Percentiles rank a stretch among this genome's conserved stretches.
Conservation (phyloP, 306 rosid species). For the Fragaria nilgerrensis region DNA sequence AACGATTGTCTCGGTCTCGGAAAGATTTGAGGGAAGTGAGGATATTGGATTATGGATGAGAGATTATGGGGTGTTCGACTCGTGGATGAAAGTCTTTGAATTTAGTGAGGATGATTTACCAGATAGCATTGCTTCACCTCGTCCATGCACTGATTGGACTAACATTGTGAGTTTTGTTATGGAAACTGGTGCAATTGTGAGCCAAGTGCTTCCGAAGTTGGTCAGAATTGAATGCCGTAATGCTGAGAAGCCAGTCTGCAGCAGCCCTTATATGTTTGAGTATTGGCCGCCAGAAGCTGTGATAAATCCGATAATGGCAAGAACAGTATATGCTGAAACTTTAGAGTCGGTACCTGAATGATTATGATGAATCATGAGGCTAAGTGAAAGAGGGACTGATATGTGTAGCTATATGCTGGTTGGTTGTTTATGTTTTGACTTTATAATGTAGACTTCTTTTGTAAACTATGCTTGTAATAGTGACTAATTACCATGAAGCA, state of each 20-base stretch:
- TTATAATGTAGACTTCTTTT: too few relatives aligned
- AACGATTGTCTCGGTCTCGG: too few relatives aligned
- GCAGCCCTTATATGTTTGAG: not conserved
- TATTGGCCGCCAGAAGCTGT: too few relatives aligned
- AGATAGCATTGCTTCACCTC: not conserved
- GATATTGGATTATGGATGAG: not conserved
- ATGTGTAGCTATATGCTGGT: too few relatives aligned
- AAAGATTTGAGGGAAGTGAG: too few relatives aligned
- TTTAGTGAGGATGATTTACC: not conserved
- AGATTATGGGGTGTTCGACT: not conserved
- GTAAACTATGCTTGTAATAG: too few relatives aligned
- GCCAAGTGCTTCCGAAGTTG: not conserved
- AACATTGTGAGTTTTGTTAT: too few relatives aligned
- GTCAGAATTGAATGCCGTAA: not conserved
- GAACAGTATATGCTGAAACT: not conserved
- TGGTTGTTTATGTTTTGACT: too few relatives aligned
- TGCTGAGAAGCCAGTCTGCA: not conserved
- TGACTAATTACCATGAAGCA: too few relatives aligned
- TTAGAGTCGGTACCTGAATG: not conserved
- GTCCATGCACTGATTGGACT: not conserved
- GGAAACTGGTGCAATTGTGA: not conserved
- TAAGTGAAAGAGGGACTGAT: too few relatives aligned
- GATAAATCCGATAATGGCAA: too few relatives aligned
- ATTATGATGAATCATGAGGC: not conserved
- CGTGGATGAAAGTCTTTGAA: not conserved